These are phyloP conservation scores for Tolypocladium sp. DNA, from an alignment of 2,329 filamentous ascomycete species.

Conservation along the genomic window DNA sequence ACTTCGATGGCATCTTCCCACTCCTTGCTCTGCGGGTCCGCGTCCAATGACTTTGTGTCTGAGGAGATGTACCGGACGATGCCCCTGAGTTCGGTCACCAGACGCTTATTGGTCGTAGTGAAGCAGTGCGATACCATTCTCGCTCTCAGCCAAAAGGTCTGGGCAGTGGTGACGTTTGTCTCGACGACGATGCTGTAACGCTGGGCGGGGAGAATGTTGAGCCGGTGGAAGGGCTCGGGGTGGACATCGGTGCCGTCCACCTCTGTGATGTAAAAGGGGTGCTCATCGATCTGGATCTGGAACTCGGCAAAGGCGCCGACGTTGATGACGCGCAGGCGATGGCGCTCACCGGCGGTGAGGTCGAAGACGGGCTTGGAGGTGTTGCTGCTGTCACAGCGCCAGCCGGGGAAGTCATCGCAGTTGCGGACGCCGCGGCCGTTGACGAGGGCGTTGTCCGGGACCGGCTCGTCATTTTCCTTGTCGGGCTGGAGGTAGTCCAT, in stretches of 20 bases:
- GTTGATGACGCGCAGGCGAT: slow-evolving; percentile 61
- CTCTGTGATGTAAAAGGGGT: slow-evolving; percentile 56
- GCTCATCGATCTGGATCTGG: slow-evolving; percentile 61
- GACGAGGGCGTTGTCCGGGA: slow-evolving; percentile 55
- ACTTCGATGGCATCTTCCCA: slow-evolving; percentile 39
- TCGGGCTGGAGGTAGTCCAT: slow-evolving; percentile 45
- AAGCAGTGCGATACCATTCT: slow-evolving; percentile 32
- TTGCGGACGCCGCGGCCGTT: slow-evolving; percentile 39
- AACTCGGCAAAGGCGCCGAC: slow-evolving; percentile 64
- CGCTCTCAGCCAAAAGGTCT: slow-evolving; percentile 56
- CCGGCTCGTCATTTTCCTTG: slow-evolving; percentile 52
- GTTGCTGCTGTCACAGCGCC: slow-evolving; percentile 34
- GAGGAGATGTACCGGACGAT: slow-evolving; percentile 19
- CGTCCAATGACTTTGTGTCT: accelerated
- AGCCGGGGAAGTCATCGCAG: slow-evolving; percentile 23
- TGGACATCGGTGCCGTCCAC: slow-evolving; percentile 61
- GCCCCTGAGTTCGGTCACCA: slow-evolving; percentile 19
- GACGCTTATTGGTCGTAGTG: slow-evolving; percentile 17
- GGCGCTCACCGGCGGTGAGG: slow-evolving; percentile 44
- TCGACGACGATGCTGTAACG: slow-evolving; percentile 59
- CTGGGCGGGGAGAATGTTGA: slow-evolving; percentile 62
- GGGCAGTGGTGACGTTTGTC: slow-evolving; percentile 42
- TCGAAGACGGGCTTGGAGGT: slow-evolving; percentile 30
- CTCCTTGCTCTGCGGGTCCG: slow-evolving; percentile 29
- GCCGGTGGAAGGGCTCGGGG: slow-evolving; percentile 45